Base-by-base conservation (phyloP, 371 early-diverging fungal genomes). In the Coemansia sp. region DNA sequence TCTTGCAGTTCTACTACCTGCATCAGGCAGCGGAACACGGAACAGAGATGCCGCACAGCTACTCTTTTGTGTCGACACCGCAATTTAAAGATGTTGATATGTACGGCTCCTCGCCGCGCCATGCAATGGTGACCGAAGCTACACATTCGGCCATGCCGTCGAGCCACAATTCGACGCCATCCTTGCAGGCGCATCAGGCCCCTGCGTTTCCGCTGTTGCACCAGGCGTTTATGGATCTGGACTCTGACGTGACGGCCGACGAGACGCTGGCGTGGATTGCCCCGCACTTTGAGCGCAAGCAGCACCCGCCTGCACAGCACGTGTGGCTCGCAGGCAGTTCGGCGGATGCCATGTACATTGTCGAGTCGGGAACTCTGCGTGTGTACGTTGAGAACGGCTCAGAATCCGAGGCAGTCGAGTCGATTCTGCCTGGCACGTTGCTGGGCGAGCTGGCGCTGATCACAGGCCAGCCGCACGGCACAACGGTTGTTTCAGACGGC, bases 381-480 rank as follows among this genome's bases (percentile, higher is more conserved):
- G 85, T 86, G 22, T 65, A 81, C 5, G 85, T 87, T 70, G 75
- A 81, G 45, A 74, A 83, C 27, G 82, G 83, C 50, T 80, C 82
- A 13, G 54, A 40, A 7, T 26, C 51, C 5, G 67, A 67, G 53
- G 71, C 51, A 11, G 79, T 84, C 0, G 93, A 92, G 70, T 86
- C 87, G 8, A 87, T 90, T 13, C 72, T 93, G 22, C 89, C 91
- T 0, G 91, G 91, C 14, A 89, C 92, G 1, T 82, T 90, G 3
- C 83, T 90, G n/a, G 93, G 93, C 4, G 93, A 90, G 72, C 72
- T 91, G 50, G 83, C 89, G 0, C 81, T 92, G 34, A 86, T 90
- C 37, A 86, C 87, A 4, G 80, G 83, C 21, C 80, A 81, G 34
- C 47, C 65, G 26, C 83, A 90, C 26, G 80, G 83, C 14, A 84